Percentiles rank a stretch among this genome's conserved stretches.
phyloP scores from a whole-genome alignment of 73 alveolate genomes.

The Blepharisma stoltei region DNA sequence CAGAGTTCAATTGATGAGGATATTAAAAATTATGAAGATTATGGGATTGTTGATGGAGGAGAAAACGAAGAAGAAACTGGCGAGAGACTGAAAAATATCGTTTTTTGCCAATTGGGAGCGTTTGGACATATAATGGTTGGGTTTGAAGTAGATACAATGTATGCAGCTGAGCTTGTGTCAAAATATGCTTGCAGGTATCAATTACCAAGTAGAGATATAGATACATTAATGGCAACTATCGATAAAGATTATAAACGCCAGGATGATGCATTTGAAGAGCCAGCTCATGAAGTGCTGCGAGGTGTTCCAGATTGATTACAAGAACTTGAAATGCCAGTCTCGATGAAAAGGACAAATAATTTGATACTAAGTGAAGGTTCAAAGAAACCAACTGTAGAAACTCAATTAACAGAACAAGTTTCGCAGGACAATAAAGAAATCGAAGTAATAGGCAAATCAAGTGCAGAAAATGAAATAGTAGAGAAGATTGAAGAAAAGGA shows the following conservation, averaged over 20 bases:
- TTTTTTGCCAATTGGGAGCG: conserved; percentile 17
- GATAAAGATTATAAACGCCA: not conserved
- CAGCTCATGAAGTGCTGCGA: not conserved
- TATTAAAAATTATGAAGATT: not conserved
- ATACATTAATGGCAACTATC: not conserved
- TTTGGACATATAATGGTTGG: not conserved
- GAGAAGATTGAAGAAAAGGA: too few relatives aligned
- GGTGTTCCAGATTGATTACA: conserved; percentile 22
- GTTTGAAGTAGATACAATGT: not conserved
- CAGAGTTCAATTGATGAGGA: conserved; percentile 7
- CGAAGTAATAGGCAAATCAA: too few relatives aligned
- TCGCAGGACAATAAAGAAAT: too few relatives aligned
- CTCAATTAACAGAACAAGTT: too few relatives aligned
- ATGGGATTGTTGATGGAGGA: not conserved
- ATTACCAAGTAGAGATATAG: not conserved
- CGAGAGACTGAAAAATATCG: not conserved
- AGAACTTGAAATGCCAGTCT: not conserved
- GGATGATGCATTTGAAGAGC: not conserved
- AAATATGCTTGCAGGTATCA: not conserved
- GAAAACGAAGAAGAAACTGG: conserved; percentile 8
- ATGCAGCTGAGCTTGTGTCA: not conserved
- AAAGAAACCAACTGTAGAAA: too few relatives aligned
- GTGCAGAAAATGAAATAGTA: too few relatives aligned
- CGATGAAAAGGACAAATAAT: too few relatives aligned
- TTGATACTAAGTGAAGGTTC: too few relatives aligned